Conservation (phyloP, 768 basidiomycete genomes). For the Pleurotus salmoneostramineus region DNA sequence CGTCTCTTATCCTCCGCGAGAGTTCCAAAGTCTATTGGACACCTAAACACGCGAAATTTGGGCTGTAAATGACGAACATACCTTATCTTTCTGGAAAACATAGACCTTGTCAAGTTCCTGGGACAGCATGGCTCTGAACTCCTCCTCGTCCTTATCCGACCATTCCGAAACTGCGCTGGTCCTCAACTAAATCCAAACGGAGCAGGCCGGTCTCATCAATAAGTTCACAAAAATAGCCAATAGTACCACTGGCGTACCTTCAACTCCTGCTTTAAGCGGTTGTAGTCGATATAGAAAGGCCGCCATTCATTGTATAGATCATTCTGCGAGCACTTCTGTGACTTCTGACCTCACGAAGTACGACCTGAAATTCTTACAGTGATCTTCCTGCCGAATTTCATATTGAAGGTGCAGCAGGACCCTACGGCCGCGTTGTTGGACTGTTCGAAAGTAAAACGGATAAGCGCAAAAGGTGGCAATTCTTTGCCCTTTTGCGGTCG, state of each 20-base stretch:
- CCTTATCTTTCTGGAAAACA: conserved; percentile 90
- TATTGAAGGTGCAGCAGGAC: conserved; percentile 19
- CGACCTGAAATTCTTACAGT: conserved; percentile 35
- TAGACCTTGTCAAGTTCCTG: conserved; percentile 91
- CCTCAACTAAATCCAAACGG: not conserved
- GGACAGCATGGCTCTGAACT: conserved; percentile 77
- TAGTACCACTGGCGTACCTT: conserved; percentile 46
- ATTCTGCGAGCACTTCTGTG: conserved; percentile 37
- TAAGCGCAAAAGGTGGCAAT: not conserved
- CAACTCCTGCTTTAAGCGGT: conserved; percentile 82
- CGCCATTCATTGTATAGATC: conserved; percentile 90
- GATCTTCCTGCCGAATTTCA: conserved; percentile 86
- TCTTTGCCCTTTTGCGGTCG: not conserved
- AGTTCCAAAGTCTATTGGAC: conserved; percentile 72
- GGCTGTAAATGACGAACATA: conserved; percentile 18
- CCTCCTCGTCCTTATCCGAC: conserved; percentile 75
- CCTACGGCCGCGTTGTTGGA: no score
- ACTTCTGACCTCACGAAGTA: not conserved
- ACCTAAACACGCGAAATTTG: not conserved
- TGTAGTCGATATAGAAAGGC: conserved; percentile 88
- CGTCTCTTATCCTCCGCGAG: conserved; percentile 72
- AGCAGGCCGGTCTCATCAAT: not conserved
- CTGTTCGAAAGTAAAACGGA: no score
- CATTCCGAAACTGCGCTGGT: conserved; percentile 37
- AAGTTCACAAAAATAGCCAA: not conserved